phyloP scores from a whole-genome alignment of 2,329 filamentous ascomycete species.

The Arthroderma uncinatum region DNA sequence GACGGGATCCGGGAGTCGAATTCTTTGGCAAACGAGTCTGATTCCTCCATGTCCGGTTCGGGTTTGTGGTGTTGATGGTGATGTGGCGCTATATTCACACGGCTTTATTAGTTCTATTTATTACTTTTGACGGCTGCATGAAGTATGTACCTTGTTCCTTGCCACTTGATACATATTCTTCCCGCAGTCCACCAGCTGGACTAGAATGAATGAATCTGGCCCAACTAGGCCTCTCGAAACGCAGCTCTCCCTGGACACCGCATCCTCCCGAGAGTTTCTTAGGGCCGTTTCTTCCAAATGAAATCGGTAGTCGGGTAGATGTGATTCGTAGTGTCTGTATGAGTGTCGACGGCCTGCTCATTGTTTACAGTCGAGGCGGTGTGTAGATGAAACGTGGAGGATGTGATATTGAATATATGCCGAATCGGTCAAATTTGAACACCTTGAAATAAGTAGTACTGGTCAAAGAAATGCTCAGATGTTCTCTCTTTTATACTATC shows the following conservation, averaged over 20 bases:
- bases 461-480: background rate
- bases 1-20: constrained; percentile 15
- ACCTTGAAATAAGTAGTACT: background rate
- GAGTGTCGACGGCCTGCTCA: background rate
- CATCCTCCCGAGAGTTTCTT: background rate
- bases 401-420: background rate
- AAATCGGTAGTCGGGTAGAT: background rate
- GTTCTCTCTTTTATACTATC: background rate
- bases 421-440: background rate
- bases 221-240: no score
- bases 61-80: constrained; percentile 8
- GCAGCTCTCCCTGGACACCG: background rate
- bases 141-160: background rate
- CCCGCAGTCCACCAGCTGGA: background rate
- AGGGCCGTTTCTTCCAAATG: background rate
- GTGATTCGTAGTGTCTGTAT: background rate
- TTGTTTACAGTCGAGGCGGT: background rate
- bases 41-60: constrained; percentile 10
- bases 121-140: background rate
- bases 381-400: background rate
- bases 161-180: background rate
- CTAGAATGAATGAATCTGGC: background rate
- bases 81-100: constrained; percentile 1
- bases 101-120: background rate
- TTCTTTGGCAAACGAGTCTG: constrained; percentile 13